These are phyloP conservation scores for Cladophialophora carrionii DNA, from an alignment of 2,329 filamentous ascomycete genomes.

Conservation along the genomic window DNA sequence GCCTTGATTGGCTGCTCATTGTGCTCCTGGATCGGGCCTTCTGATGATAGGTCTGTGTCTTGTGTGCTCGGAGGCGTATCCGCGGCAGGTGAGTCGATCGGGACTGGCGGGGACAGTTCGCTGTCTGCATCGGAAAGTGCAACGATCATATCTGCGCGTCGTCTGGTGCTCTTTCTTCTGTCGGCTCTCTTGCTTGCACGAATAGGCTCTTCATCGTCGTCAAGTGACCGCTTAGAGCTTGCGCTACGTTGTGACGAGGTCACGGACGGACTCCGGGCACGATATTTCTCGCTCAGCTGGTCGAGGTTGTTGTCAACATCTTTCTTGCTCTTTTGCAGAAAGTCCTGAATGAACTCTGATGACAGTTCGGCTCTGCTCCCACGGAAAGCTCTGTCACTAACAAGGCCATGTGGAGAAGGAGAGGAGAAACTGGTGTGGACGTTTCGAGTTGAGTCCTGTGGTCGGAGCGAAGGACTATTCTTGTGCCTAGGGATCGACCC, in stretches of 20 bases:
- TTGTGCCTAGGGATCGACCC: constrained; percentile 32
- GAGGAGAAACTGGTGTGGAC: constrained; percentile 1
- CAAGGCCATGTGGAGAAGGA: constrained; percentile 22
- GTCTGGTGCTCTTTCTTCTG: constrained; percentile 33
- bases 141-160: constrained; percentile 30
- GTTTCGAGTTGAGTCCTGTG: constrained; percentile 24
- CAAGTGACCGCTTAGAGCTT: constrained; percentile 39
- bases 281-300: constrained; percentile 32
- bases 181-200: constrained; percentile 37
- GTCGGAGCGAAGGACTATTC: constrained; percentile 30
- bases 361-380: constrained; percentile 34
- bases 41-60: constrained; percentile 35
- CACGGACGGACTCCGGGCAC: constrained; percentile 37
- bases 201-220: constrained; percentile 37
- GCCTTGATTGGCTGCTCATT: constrained; percentile 5
- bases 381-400: constrained; percentile 35
- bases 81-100: constrained; percentile 23
- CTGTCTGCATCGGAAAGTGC: constrained; percentile 26
- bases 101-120: constrained; percentile 23
- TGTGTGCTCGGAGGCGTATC: constrained; percentile 37
- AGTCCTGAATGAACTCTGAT: constrained; percentile 37
- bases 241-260: constrained; percentile 39
- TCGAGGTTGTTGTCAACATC: constrained; percentile 34
- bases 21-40: constrained; percentile 20
- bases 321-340: constrained; percentile 34